Evolutionary conservation across 441 rosid species (phyloP), one percentile per base, ranked within the genome.

Genomic region (Gossypium lobatum): DNA sequence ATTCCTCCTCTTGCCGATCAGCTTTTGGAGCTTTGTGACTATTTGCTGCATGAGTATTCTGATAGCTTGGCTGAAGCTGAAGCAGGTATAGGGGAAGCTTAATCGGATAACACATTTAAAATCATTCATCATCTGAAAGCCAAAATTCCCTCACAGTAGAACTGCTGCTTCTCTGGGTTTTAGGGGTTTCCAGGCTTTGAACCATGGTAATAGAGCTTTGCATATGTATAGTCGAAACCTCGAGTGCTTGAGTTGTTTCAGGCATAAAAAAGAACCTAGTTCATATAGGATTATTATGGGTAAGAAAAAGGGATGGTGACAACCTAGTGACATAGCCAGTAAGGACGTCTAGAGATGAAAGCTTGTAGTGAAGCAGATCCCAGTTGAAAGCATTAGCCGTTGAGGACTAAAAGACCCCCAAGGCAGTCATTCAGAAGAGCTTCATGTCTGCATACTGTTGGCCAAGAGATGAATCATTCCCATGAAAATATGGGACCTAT

Each of bases 1-100:
- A 96, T 96, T 77, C 97, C 99, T 34, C 99, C 97, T 2, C 87
- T 93, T 4, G 99, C 97, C 2, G 99, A 96, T 90, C 98, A 93
- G 88, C 91, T 96, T 48, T 71, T 96, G 78, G 96, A 93, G 83
- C 73, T 93, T 8, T 96, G 97, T 77, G 97, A 96, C 80, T 88
- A 84, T 83, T 77, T 96, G 89, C 55, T 95, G 23, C 77, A 82
- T 2, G 85, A 87, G 65, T 53, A 86, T 55, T 63, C 17, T 31
- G 75, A 81, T 28, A 83, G 79, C 78, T 77, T 91, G 82, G 23
- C 70, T 2, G 95, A 89, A 79, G 97, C 97, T 75, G 99, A 95
- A 87, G 84, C 84, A 18, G 91, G 93, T 63, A 90, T 91, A 64
- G 80, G 76, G 73, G 82, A 74, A 61, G 68, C 57, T 66, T 71